A percentile compares a stretch with the other conserved stretches of the same genome.
These are phyloP conservation scores for Stagonosporopsis cucurbitacearum DNA, from an alignment of 2,329 filamentous ascomycete species.

Conservation along the genomic window DNA sequence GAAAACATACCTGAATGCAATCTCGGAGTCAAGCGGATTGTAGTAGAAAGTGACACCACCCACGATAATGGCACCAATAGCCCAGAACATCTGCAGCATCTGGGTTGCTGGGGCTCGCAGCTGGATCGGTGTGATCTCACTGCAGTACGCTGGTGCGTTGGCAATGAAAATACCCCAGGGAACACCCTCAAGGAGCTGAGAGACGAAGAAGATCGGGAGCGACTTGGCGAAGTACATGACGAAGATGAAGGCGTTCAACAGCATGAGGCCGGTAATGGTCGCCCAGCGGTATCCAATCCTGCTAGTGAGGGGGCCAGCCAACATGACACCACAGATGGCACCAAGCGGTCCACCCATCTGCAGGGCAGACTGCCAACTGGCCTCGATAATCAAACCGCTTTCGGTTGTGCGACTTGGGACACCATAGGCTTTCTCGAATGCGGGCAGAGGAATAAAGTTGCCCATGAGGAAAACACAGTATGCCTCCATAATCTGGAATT, in stretches of 20 bases:
- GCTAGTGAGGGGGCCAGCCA: slow-evolving; percentile 67
- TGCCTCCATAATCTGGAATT: slow-evolving; percentile 66
- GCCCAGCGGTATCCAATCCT: slow-evolving; percentile 66
- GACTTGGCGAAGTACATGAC: slow-evolving; percentile 64
- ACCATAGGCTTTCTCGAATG: slow-evolving; percentile 58
- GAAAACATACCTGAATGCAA: slow-evolving; percentile 30
- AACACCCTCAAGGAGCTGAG: slow-evolving; percentile 66
- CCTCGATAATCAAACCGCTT: slow-evolving; percentile 52
- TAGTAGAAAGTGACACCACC: slow-evolving; percentile 63
- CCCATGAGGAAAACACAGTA: slow-evolving; percentile 68
- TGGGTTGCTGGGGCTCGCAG: slow-evolving; percentile 65
- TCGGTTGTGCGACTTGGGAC: slow-evolving; percentile 38
- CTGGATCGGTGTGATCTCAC: slow-evolving; percentile 66
- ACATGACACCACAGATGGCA: slow-evolving; percentile 65
- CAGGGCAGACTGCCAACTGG: slow-evolving; percentile 66
- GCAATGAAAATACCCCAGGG: slow-evolving; percentile 73
- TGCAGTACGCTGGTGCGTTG: slow-evolving; percentile 68
- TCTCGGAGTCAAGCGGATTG: slow-evolving; percentile 37
- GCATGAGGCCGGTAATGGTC: slow-evolving; percentile 62
- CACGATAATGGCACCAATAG: slow-evolving; percentile 67
- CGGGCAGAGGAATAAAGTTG: slow-evolving; percentile 61
- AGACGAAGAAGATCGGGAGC: slow-evolving; percentile 56
- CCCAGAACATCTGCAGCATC: slow-evolving; percentile 72
- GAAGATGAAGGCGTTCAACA: slow-evolving; percentile 66
- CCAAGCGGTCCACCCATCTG: slow-evolving; percentile 63